Evolutionary conservation across 1,139 yeast genomes (phyloP), one percentile per base, ranked within the genome.

Genomic region (Kluyveromyces sp.): DNA sequence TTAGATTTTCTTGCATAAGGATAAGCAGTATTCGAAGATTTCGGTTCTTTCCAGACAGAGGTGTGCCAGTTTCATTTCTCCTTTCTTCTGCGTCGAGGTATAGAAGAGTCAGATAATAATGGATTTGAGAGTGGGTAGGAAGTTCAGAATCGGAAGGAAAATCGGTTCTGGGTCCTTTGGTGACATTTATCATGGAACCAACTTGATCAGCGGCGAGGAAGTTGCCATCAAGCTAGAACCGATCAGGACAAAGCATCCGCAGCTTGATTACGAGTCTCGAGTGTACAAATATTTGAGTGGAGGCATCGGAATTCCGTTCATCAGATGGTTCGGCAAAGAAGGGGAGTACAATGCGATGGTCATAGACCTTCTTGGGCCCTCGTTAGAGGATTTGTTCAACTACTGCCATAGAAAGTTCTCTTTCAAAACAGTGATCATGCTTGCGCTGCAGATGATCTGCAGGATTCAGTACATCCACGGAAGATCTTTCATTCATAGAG

Each of bases 161-260:
- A 92, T 92, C 57, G 98, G 98, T 13, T 82, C 94, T 40, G 98
- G 98, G 17, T 89, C 97, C 7, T 92, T 92, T 64, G 98, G 98
- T 49, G 98, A 92, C 63, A 92, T 92, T 56, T 92, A 92, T 65
- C 74, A 88, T 49, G 94, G 94, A 37, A 87, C 95, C 35, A 92
- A 92, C 67, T 80, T 92, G 66, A 85, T 92, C 40, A 84, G 95
- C 36, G 96, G 97, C 35, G 97, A 92, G 65, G 96, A 92, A 65
- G 96, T 92, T 42, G 98, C 97, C 56, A 89, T 92, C 69, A 92
- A 92, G 65, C 73, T 92, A 52, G 98, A 92, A 63, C 82, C 86
- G 53, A 79, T 85, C 48, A 75, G 84, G 50, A 96, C 97, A 2
- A 84, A 88, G 60, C 97, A 92, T 62, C 98, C 98, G 2, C 98